These are phyloP conservation scores for Seiridium unicorne DNA, from an alignment of 2,329 filamentous ascomycete species.

Conservation along the genomic window DNA sequence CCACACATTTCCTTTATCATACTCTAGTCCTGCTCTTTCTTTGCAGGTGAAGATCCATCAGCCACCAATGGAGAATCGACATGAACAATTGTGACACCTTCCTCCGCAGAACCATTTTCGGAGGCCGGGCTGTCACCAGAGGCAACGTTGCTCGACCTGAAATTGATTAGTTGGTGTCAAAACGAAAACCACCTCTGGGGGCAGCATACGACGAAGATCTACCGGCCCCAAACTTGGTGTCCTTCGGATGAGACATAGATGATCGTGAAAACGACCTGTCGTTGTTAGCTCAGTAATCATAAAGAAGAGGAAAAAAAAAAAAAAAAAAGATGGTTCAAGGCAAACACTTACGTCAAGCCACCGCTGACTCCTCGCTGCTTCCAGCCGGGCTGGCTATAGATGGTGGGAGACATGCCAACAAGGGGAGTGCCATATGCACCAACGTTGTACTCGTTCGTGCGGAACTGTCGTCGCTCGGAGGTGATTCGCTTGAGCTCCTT, in stretches of 20 bases:
- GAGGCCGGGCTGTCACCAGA: slow-evolving; percentile 40
- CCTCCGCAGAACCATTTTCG: slow-evolving; percentile 46
- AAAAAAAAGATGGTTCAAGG: neutral
- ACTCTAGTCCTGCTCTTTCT: slow-evolving; percentile 36
- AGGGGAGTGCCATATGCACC: slow-evolving; percentile 64
- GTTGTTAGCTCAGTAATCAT: neutral
- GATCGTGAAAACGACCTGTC: neutral
- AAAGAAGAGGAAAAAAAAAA: neutral
- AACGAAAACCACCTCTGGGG: slow-evolving; percentile 8
- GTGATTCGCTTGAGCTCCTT: slow-evolving; percentile 97
- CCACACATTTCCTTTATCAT: slow-evolving; percentile 17
- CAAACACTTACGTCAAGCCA: neutral
- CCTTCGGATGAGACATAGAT: neutral
- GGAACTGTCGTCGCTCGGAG: slow-evolving; percentile 90
- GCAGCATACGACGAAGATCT: neutral
- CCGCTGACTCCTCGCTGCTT: slow-evolving; percentile 26
- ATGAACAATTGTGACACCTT: slow-evolving; percentile 50
- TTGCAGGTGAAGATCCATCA: slow-evolving; percentile 47
- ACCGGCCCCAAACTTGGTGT: neutral
- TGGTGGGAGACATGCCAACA: slow-evolving; percentile 53
- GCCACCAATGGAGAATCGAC: slow-evolving; percentile 45
- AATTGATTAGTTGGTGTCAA: slow-evolving; percentile 28
- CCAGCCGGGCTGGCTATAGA: slow-evolving; percentile 40
- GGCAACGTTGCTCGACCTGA: slow-evolving; percentile 39
- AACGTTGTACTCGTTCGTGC: slow-evolving; percentile 91